These are phyloP conservation scores for Jamesozyma spencerorum DNA, from an alignment of 805 yeast species.

Conservation along the genomic window DNA sequence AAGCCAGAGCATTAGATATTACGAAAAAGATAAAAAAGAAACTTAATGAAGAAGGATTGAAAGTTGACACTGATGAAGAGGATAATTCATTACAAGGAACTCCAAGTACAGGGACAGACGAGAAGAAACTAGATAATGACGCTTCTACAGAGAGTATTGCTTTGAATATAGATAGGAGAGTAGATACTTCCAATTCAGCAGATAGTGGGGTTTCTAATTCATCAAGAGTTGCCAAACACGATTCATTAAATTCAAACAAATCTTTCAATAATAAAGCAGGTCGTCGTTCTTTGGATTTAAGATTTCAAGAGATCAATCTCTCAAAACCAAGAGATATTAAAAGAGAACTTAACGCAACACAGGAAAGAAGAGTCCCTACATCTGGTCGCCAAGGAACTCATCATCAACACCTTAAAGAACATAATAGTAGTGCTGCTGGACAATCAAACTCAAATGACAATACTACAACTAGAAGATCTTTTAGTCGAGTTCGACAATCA, in stretches of 20 bases:
- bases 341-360: not conserved
- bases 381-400: not conserved
- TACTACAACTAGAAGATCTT: slow-evolving; percentile 12
- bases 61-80: not conserved
- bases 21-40: too few species aligned
- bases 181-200: not conserved
- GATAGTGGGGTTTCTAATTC: too few species aligned
- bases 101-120: not conserved
- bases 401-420: not conserved
- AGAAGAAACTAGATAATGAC: slow-evolving; percentile 7
- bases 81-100: too few species aligned
- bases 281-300: slow-evolving; percentile 21
- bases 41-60: too few species aligned
- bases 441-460: slow-evolving; percentile 9
- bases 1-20: not conserved
- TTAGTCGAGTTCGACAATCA: slow-evolving; percentile 23
- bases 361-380: not conserved
- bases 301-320: slow-evolving; percentile 19
- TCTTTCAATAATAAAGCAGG: slow-evolving; percentile 2
- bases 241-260: not conserved
- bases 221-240: too few species aligned
- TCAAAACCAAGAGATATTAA: slow-evolving; percentile 5
- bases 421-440: not conserved
- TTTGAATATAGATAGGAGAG: slow-evolving; percentile 14
- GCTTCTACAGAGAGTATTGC: slow-evolving; percentile 25